Evolutionary conservation across 345 rosid genomes (phyloP), one percentile per base, ranked within the genome.

Genomic region (Citrus sinensis): DNA sequence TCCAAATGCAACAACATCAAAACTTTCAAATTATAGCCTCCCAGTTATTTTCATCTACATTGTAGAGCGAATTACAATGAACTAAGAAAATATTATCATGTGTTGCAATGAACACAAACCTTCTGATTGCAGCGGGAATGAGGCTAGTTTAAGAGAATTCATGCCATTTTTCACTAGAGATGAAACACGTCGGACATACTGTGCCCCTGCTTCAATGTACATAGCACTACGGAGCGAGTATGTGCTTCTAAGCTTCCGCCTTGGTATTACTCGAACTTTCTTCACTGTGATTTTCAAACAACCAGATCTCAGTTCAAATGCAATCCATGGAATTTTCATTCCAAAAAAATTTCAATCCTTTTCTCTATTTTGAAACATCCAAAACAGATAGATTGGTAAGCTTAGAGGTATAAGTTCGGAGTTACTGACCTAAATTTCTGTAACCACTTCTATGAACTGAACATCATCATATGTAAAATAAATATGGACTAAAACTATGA

Each of bases 81-180:
- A 58, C 39, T 9, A 73, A 24, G 30, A 66, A 25, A 66, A 70
- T 66, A 20, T 40, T n/a, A 29, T 46, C 64, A 29, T 3, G 46
- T 6, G 2, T 40, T 37, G 35, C 46, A 22, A 54, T 25, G 61
- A 79, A 70, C 51, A 79, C 87, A 69, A 78, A 95, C 99, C 99
- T 95, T 90, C 94, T 73, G 96, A 81, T 67, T 84, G 80, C 74
- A 86, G 79, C 19, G 92, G 30, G 84, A 92, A 84, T 49, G 98
- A 88, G 76, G 97, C 84, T 32, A 82, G 58, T 81, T 89, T 95
- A 62, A 93, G 86, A 85, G 96, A 90, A 87, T 81, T 92, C 83
- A 95, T 86, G 80, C 96, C 88, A 59, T 85, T 89, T 87, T 93
- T 95, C 78, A 95, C 92, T 54, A 92, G 78, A 19, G 98, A 91